Evolutionary conservation across 140 eudicot species (phyloP), one percentile per base, ranked within the genome.

Genomic region (Stevia rebaudiana): DNA sequence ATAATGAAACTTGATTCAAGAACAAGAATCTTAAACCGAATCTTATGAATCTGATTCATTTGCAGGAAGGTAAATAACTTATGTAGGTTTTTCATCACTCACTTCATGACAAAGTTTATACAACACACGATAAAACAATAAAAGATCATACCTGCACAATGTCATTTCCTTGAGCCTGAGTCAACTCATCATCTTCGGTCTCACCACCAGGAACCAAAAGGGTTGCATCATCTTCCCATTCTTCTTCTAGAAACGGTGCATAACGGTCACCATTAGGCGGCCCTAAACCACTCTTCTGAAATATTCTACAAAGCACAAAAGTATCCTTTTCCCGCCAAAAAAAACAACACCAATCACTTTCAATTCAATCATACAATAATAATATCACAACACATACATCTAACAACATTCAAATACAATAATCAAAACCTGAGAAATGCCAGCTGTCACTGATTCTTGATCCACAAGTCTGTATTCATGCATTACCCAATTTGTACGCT

Each of bases 241-340:
- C 98, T 78, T 92, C 98, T 64, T 87, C 98, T 35, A 92, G 57
- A 78, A 92, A 92, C n/a, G 98, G 98, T 30, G 96, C 98, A 79
- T 92, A 92, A 42, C 95, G 85, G 74, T 92, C 92, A 60, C 96
- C 96, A 69, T 80, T 89, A 5, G 95, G 94, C 22, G 95, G 95
- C 31, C 98, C 98, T 36, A 89, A 67, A 36, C 96, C 96, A 68
- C 96, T 92, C 78, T 92, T 92, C 36, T 87, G 90, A 62, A 92
- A 92, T 77, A 87, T 92, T 70, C 88, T 83, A 77, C 98, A 92
- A 17, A 92, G 83, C 84, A 92, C 90, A 75, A 82, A 92, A 2
- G 90, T 76, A 79, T 85, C 95, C 98, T 92, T 71, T 72, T 54
- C 52, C 75, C 10, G 69, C 58, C 70, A 81, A 68, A 70, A 70